phyloP scores from a whole-genome alignment of 1,284 basidiomycete species.

The Marasmius tenuissimus region DNA sequence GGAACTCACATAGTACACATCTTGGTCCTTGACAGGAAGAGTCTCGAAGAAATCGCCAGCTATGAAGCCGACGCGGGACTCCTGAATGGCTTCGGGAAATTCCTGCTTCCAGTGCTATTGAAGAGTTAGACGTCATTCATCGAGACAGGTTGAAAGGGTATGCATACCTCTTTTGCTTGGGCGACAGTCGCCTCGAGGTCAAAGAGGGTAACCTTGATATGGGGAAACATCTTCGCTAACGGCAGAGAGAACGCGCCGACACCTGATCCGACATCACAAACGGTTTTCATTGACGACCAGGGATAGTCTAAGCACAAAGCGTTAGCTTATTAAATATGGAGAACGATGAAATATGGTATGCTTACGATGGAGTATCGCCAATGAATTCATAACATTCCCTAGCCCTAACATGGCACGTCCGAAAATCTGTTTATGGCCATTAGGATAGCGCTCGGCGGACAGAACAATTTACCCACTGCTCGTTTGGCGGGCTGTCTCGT shows the following conservation, averaged over 20 bases:
- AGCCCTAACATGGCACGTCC: neutral
- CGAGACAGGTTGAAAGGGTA: neutral
- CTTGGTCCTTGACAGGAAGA: neutral
- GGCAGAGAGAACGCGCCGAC: neutral
- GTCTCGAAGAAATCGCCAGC: neutral
- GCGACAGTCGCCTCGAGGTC: neutral
- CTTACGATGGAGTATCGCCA: neutral
- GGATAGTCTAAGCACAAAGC: neutral
- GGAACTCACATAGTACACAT: neutral
- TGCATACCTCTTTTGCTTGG: neutral
- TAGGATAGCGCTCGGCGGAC: neutral
- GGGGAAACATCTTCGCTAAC: neutral
- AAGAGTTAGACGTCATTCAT: no score
- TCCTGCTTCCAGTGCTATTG: neutral
- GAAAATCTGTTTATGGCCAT: neutral
- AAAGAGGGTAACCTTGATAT: neutral
- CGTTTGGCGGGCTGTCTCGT: neutral
- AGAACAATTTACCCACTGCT: neutral
- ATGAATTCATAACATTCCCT: neutral
- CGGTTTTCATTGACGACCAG: neutral
- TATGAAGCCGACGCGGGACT: neutral
- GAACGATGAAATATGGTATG: neutral
- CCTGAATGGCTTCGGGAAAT: neutral
- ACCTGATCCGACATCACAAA: neutral
- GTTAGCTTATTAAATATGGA: neutral